phyloP scores from a whole-genome alignment of 768 basidiomycete genomes.

The Phaffia australis region DNA sequence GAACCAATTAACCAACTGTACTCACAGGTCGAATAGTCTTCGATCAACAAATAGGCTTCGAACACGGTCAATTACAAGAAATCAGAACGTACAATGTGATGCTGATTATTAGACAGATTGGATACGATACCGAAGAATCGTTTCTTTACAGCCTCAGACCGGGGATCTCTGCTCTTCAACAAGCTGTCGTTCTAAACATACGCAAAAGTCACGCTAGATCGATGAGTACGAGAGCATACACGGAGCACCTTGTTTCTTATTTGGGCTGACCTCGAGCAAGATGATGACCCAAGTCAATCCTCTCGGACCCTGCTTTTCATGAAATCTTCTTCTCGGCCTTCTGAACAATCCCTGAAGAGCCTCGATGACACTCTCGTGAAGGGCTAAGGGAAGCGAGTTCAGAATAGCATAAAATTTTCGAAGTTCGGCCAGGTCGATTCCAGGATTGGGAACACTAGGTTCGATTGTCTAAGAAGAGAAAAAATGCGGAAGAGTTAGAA shows the following conservation, averaged over 20 bases:
- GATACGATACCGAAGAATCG: constrained; percentile 24
- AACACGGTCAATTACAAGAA: neutral
- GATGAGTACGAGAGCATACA: neutral
- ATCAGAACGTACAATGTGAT: constrained; percentile 15
- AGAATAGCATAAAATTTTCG: constrained; percentile 17
- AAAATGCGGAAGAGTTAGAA: neutral
- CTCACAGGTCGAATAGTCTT: neutral
- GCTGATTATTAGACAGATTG: constrained; percentile 22
- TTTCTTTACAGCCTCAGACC: constrained; percentile 14
- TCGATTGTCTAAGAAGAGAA: neutral
- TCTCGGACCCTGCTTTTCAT: neutral
- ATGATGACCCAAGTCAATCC: constrained; percentile 20
- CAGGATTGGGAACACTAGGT: constrained; percentile 4
- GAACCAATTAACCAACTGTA: constrained; percentile 22
- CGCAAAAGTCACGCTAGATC: neutral
- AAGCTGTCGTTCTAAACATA: constrained; percentile 10
- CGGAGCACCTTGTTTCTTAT: neutral
- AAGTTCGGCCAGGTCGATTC: constrained; percentile 17
- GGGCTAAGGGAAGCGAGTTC: constrained; percentile 4
- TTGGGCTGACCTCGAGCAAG: constrained; percentile 1
- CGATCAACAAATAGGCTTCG: neutral
- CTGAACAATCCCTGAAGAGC: constrained; percentile 17
- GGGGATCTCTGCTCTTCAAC: constrained; percentile 8
- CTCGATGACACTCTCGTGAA: constrained; percentile 9
- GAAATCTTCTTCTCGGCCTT: constrained; percentile 18